A percentile compares a stretch with the other conserved stretches of the same genome.
phyloP scores from a whole-genome alignment of 176 grass and related monocot genomes.

The Ampelocalamus luodianensis region DNA sequence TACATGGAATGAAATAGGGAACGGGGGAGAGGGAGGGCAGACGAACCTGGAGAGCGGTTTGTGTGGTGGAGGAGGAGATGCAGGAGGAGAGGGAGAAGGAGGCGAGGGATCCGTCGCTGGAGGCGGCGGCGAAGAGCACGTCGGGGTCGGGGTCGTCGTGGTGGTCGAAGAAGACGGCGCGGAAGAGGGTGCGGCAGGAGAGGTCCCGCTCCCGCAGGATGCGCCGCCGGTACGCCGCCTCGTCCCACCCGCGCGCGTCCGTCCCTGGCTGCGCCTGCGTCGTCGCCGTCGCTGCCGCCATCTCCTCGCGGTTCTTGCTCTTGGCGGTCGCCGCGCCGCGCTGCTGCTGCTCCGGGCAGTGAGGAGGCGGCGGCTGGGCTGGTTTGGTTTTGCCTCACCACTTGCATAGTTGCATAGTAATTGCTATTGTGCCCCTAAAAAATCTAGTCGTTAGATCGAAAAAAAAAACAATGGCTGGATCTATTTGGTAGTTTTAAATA shows the following conservation, averaged over 20 bases:
- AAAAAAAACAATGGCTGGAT: background rate
- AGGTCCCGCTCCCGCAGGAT: conserved; percentile 63
- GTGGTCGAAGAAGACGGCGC: conserved; percentile 69
- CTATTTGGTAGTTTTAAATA: background rate
- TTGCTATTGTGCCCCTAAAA: background rate
- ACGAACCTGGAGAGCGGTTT: conserved; percentile 1
- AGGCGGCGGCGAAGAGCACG: conserved; percentile 66
- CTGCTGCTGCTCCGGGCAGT: conserved; percentile 4
- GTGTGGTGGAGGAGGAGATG: conserved; percentile 47
- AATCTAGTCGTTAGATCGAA: background rate
- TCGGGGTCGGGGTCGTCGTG: conserved; percentile 51
- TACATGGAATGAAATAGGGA: background rate
- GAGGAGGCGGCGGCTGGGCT: background rate
- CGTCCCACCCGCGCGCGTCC: conserved; percentile 56
- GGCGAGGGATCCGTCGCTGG: conserved; percentile 73
- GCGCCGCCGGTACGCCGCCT: conserved; percentile 63
- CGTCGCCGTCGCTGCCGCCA: conserved; percentile 6
- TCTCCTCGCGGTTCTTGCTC: background rate
- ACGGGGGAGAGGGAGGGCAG: background rate
- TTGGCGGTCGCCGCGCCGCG: background rate
- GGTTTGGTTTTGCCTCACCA: background rate
- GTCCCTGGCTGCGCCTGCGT: background rate
- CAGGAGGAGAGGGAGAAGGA: conserved; percentile 73
- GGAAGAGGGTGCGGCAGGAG: conserved; percentile 74
- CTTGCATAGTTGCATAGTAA: background rate